Base-by-base conservation (phyloP, 2,329 filamentous ascomycete genomes). In the Sclerotinia glacialis region DNA sequence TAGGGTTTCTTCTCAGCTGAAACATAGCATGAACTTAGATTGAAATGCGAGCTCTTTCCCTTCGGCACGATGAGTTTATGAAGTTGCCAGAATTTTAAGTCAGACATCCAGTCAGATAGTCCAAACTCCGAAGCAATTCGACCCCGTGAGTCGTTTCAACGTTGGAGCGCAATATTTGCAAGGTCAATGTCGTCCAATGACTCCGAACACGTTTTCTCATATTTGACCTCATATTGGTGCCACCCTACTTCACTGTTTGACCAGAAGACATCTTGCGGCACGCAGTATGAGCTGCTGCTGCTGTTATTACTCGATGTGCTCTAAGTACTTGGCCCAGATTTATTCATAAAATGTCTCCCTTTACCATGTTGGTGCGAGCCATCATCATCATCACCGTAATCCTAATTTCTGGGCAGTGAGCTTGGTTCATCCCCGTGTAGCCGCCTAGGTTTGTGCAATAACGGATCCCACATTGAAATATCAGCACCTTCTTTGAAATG, bases 261-360 rank as follows among this genome's bases (percentile, higher is more conserved):
- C 31, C 31, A 16, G 53, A 37, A 55, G 31, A 12, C 11, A 40
- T 40, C 14, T 23, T n/a, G 14, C n/a, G 21, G 34, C 14, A 18
- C 2, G 12, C 7, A 0, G 5, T 0, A 23, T 3, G 3, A 40
- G 4, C 12, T 9, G n/a, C 21, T 55, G 12, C 21, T n/a, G 11
- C 44, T 40, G 5, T 7, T 2, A 55, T 12, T 23, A 6, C 21
- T 26, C 14, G 12, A 16, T 1, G 18, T 34, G 28, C 4, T 1
- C 11, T 54, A 34, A 12, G 1, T 12, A 3, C 2, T 12, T 54
- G 28, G 28, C 21, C 4, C 21, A 23, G 31, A 31, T 14, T 11
- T 9, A 31, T 21, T 18, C 5, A 5, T 21, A 21, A 21, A 4
- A 55, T 18, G 14, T 9, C 4, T 54, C 37, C 52, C 52, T 37